These are phyloP conservation scores for Rhodotorula sp. DNA, from an alignment of 1,284 basidiomycete species.

Conservation along the genomic window DNA sequence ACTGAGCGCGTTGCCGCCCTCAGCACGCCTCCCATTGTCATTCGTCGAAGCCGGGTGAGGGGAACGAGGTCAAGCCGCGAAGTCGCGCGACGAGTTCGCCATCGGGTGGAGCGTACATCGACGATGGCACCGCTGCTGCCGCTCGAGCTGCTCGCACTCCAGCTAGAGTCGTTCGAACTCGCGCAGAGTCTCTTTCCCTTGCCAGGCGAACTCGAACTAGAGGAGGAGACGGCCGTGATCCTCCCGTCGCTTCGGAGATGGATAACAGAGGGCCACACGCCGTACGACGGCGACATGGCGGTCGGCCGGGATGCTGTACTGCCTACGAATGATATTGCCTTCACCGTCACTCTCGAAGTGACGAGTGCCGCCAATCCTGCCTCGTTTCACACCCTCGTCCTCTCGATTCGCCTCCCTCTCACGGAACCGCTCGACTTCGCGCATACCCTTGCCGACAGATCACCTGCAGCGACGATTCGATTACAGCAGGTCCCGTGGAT, in stretches of 20 bases:
- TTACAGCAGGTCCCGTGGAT: constrained; percentile 25
- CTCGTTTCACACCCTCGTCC: constrained; percentile 8
- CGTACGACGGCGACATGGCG: neutral
- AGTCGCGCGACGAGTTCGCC: too few species aligned
- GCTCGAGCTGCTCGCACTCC: neutral
- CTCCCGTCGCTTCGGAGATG: constrained; percentile 15
- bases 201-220: constrained; percentile 22
- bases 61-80: too few species aligned
- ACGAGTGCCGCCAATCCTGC: neutral
- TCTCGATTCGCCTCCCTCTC: constrained; percentile 20
- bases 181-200: constrained; percentile 21
- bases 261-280: neutral
- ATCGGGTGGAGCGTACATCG: too few species aligned
- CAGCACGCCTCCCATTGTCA: too few species aligned
- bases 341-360: constrained; percentile 10
- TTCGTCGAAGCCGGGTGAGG: too few species aligned
- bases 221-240: neutral
- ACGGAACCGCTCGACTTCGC: neutral
- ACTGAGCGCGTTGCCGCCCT: too few species aligned
- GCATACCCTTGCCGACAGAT: neutral
- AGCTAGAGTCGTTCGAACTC: constrained; percentile 32
- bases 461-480: neutral
- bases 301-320: too few species aligned
- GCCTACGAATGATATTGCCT: constrained; percentile 12
- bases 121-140: constrained; percentile 11